Evolutionary conservation across 2,329 filamentous ascomycete species (phyloP), one percentile per base, ranked within the genome.

Genomic region (Didymella arachidicola): DNA sequence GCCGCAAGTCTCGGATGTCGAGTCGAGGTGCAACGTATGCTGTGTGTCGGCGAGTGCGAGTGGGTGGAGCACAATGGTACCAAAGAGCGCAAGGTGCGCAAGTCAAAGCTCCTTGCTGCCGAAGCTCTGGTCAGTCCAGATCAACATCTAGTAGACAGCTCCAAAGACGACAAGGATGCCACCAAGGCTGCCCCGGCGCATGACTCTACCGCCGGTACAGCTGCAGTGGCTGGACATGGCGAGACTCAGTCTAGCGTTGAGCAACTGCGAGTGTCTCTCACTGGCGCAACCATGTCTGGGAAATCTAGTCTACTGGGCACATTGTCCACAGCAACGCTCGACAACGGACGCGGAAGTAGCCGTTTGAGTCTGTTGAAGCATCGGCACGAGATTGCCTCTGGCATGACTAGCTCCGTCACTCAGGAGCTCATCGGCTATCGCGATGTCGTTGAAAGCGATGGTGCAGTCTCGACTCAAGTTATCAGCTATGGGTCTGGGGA

Each of bases 301-400:
- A 99, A 99, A 76, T 97, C 94, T 1, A 96, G 91, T 30, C 79
- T 99, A 22, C 79, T 99, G 1, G 95, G 95, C 0, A 96, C 92
- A 0, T 79, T 99, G 26, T 94, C 92, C 0, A 96, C 92, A 0
- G 93, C 93, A 1, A 90, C 89, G 1, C 81, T 97, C 18, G 95
- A 99, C 73, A 97, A 98, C 75, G 94, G 94, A 0, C 85, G 93
- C 62, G 95, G 95, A 0, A 95, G 93, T 73, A 96, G 92, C 72
- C 87, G 95, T 52, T 82, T 97, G 26, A 94, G 91, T 69, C 83
- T 98, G 49, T 81, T 99, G 29, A 97, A 93, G 73, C 95, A 99
- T 77, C 88, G 91, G 11, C 95, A 99, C 73, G 95, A 99, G 74
- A 90, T 98, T 57, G 89, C 86, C 3, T 96, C 94, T 2, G 95